Base-by-base conservation (phyloP, 371 early-diverging fungal species). In the Blakeslea trispora region DNA sequence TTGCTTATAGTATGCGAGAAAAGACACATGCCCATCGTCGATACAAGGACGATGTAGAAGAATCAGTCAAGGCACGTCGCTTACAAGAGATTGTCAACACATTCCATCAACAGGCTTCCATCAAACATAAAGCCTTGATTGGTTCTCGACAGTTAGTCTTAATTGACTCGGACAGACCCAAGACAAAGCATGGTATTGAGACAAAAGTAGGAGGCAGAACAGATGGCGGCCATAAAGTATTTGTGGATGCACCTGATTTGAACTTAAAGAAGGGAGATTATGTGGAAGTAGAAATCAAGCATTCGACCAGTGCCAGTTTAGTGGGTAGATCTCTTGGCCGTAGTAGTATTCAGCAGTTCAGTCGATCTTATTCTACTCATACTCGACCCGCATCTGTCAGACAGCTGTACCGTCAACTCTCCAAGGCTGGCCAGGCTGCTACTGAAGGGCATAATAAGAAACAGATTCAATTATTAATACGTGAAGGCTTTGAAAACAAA, bases 1-100 rank as follows among this genome's bases (percentile, higher is more conserved):
- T 91, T 73, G 87, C 87, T 9, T 91, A 91, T 63, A 86, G 87
- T 61, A 83, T 88, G 77, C 79, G 91, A 21, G 90, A 89, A 69
- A 83, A 83, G 34, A 91, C 91, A 8, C 90, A 89, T 53, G 91
- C 91, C 1, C 91, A 90, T 53, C 79, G 91, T 22, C 74, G 72
- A 22, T 82, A 79, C 42, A 52, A 69, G 31, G 91, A 91, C 50
- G 86, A 91, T 68, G 90, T 91, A 7, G 78, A 81, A 5, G 82
- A 77, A 23, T 69, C 66, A 19, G 81, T 74, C 47, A 91, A 91
- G 66, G 53, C 69, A 22, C 68, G 78, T 14, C 71, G 91, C 15
- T 63, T 91, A 19, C 71, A 75, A 23, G 88, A 90, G 52, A 86
- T 91, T 19, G 87, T 91, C 10, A 65, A 63, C 1, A 75, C 81